A percentile compares a stretch with the other conserved stretches of the same genome.
Evolutionary conservation across 73 alveolate genomes (phyloP).

Genomic region (Paraurostyla sp.): DNA sequence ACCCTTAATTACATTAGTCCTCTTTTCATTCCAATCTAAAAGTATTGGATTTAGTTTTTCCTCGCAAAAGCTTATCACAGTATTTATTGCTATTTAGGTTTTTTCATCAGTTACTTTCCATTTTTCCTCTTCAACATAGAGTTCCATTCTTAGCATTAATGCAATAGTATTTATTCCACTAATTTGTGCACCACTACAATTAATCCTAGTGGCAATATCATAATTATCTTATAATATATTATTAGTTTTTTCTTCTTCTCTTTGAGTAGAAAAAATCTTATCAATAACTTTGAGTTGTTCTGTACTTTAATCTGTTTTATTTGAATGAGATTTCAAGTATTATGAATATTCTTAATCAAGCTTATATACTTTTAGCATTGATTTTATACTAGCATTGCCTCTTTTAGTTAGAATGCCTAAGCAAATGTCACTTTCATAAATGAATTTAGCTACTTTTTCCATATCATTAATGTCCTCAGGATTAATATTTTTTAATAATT

Average conservation of each 20-base stretch:
- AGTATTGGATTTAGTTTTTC: constrained; percentile 15
- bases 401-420: constrained; percentile 56
- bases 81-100: background rate
- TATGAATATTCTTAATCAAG: background rate
- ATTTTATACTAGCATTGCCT: constrained; percentile 60
- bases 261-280: background rate
- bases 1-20: background rate
- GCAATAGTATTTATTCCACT: constrained; percentile 68
- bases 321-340: background rate
- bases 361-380: constrained; percentile 61
- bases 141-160: constrained; percentile 73
- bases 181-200: constrained; percentile 38
- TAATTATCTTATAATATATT: background rate
- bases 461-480: background rate
- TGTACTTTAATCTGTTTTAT: background rate
- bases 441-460: background rate
- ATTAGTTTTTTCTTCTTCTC: background rate
- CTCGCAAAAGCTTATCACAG: constrained; percentile 20
- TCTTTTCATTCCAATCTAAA: constrained; percentile 44
- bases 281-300: background rate
- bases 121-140: constrained; percentile 74
- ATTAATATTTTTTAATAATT: background rate
- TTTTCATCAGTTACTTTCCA: constrained; percentile 54
- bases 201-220: background rate
- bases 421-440: constrained; percentile 26